Evolutionary conservation across 768 basidiomycete genomes (phyloP), one percentile per base, ranked within the genome.

Genomic region (Leccinum uliginosum): DNA sequence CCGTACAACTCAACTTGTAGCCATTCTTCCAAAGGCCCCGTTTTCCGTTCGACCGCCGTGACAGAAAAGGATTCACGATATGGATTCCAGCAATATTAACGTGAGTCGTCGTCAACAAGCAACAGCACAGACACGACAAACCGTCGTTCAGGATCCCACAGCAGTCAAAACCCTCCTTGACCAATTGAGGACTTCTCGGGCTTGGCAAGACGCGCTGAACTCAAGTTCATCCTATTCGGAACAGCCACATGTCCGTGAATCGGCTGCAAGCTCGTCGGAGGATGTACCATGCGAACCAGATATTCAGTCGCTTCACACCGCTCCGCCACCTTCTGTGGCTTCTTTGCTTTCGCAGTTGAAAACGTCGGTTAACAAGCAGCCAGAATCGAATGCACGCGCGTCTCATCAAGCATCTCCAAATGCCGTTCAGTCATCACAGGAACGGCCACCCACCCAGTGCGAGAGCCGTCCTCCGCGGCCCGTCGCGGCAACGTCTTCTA

Each of bases 141-240:
- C 4, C 8, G n/a, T 32, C 21, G 46, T 51, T 32, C 65, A 91
- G 88, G 87, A 91, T 70, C 75, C 85, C 48, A 76, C 75, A 58
- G 82, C 80, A 46, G 78, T 93, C 49, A 80, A 83, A 62, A 84
- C 87, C 26, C 77, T 93, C 24, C 79, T 93, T 17, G 86, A 91
- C 53, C 81, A 82, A 59, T 75, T 92, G 12, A 77, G 82, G 51
- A 71, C 78, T 3, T 91, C 90, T 4, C 78, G 82, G 62, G 86
- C 83, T 23, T 91, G 87, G 88, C 80, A 85, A 63, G 76, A 84
- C 50, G 65, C 75, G 2, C 60, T 75, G 15, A 67, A 50, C 50
- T 50, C 65, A 43, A 53, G 38, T 23, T 34, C 65, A 19, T 51
- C 53, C 3, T 51, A 48, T 23, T 38, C 58, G 34, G 55, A 51